Base-by-base conservation (phyloP, 2,329 filamentous ascomycete species). In the Penicillium palitans region DNA sequence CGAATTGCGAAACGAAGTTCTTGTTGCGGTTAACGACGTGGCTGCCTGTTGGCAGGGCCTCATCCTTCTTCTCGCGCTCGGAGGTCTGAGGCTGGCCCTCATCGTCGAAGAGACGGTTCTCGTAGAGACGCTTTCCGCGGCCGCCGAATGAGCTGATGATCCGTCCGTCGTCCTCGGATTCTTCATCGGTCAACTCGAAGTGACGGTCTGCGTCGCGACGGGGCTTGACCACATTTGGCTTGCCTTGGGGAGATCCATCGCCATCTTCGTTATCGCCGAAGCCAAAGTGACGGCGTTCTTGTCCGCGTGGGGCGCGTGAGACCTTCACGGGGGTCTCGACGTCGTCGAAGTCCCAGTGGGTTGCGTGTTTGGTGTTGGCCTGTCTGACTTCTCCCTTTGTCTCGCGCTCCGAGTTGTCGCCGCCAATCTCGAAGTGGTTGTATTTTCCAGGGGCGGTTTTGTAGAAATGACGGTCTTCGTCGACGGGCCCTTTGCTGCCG, bases 261-360 rank as follows among this genome's bases (percentile, higher is more conserved):
- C 59, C 54, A 8, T 72, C 70, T 19, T 89, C 84, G 60, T 92
- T 88, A 48, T 88, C 87, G 66, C 88, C 89, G 86, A 90, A 96
- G 60, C 81, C 83, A 72, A 87, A 87, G 73, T 95, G 89, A 55
- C 90, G 88, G 60, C 87, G 83, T 61, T 95, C 87, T 70, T 91
- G 85, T 40, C 83, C 79, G 59, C 87, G 83, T 53, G 83, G 73
- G 74, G 88, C 90, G 46, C 81, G 78, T 5, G 83, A 81, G 48
- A 85, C 80, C 81, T 96, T 96, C 64, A 88, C 84, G 0, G 93
- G 93, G 0, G 93, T 96, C 17, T 80, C 79, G 68, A 96, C 96
- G 76, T 96, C 92, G 61, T 91, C 86, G 74, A 98, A 98, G 49
- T 87, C 86, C 92, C 93, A 97, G 61, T 90, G 88, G 63, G 87